Conservation (phyloP, 2,329 filamentous ascomycete species). For the Aspergillaceae sp. region DNA sequence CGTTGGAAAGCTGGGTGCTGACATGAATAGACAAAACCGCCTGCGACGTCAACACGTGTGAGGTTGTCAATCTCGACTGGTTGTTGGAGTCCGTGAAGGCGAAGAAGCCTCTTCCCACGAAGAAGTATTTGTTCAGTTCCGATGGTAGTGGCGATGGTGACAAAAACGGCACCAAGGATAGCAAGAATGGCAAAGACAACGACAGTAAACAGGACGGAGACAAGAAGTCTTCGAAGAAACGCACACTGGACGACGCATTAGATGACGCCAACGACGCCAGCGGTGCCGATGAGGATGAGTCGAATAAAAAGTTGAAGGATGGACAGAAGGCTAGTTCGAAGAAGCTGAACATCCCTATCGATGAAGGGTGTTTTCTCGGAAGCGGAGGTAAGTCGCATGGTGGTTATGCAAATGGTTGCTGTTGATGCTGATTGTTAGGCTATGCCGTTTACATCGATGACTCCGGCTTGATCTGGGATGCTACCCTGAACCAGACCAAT, state of each 20-base stretch:
- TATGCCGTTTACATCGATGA: constrained; percentile 56
- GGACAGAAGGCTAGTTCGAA: constrained; percentile 38
- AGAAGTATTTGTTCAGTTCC: constrained; percentile 26
- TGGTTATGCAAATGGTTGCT: not conserved
- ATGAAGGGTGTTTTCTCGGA: constrained; percentile 27
- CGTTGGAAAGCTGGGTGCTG: constrained; percentile 46
- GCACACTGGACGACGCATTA: constrained; percentile 12
- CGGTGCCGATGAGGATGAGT: constrained; percentile 4
- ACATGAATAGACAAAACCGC: constrained; percentile 35
- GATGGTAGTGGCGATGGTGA: constrained; percentile 7
- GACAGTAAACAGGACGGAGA: constrained; percentile 19
- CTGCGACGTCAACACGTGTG: constrained; percentile 40
- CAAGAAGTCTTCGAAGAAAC: constrained; percentile 18
- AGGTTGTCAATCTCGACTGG: constrained; percentile 55
- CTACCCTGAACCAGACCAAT: constrained; percentile 70
- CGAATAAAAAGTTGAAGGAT: constrained; percentile 36
- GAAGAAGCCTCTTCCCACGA: constrained; percentile 34
- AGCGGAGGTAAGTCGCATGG: not conserved
- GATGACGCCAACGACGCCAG: constrained; percentile 16
- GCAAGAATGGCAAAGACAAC: constrained; percentile 22
- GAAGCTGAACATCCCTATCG: constrained; percentile 38
- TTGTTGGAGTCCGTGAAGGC: constrained; percentile 46
- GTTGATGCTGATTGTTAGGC: constrained; percentile 1
- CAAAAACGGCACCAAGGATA: constrained; percentile 8
- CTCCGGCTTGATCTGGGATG: constrained; percentile 63